A percentile compares a stretch with the other conserved stretches of the same genome.
phyloP scores from a whole-genome alignment of 371 early-diverging fungal genomes.

The Chytridiales sp. region DNA sequence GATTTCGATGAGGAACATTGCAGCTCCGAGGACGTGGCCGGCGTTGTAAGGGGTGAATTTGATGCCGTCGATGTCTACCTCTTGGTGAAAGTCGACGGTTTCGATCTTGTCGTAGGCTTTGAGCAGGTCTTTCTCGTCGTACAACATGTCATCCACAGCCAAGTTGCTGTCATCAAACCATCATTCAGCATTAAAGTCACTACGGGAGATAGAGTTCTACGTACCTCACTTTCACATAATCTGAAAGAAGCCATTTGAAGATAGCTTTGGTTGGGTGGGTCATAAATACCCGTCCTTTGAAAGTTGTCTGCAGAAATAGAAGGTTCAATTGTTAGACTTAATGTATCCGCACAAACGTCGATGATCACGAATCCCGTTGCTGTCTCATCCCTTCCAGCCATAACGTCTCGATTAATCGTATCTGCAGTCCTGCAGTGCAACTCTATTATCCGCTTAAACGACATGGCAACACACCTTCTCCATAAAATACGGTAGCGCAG shows the following conservation, averaged over 20 bases:
- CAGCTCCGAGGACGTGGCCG: conserved; percentile 99
- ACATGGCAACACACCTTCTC: conserved; percentile 70
- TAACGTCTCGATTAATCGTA: too few relatives aligned
- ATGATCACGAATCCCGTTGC: too few relatives aligned
- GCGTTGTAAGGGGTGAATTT: conserved; percentile 98
- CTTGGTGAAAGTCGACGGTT: conserved; percentile 98
- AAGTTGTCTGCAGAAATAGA: conserved; percentile 72
- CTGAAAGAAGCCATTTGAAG: conserved; percentile 97
- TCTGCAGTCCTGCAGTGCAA: not conserved
- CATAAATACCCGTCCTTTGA: conserved; percentile 99
- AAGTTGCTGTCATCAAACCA: conserved; percentile 58
- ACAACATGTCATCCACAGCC: conserved; percentile 88
- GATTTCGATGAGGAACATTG: conserved; percentile 99
- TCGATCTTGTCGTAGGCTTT: conserved; percentile 94
- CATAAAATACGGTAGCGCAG: conserved; percentile 97
- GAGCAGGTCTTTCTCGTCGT: conserved; percentile 92
- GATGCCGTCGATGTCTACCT: conserved; percentile 94
- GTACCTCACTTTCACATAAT: conserved; percentile 94
- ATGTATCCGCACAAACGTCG: too few relatives aligned
- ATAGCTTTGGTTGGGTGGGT: conserved; percentile 99
- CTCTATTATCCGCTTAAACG: not conserved
- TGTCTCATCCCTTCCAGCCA: too few relatives aligned
- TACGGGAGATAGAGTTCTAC: not conserved
- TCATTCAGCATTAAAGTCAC: not conserved
- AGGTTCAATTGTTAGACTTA: not conserved